Conservation (phyloP, 2,329 filamentous ascomycete genomes). For the Ploettnerulaceae sp. region DNA sequence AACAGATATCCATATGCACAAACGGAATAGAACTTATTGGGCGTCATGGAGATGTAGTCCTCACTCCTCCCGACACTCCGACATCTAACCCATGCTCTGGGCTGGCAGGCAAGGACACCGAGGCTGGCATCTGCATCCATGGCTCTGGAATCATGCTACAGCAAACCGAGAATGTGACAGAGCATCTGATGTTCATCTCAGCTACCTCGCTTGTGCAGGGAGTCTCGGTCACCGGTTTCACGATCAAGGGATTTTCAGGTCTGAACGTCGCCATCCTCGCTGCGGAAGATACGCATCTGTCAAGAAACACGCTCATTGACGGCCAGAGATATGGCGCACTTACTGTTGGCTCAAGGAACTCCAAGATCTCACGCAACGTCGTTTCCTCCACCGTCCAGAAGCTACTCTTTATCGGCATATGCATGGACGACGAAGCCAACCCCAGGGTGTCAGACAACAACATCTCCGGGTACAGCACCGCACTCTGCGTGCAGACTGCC, state of each 20-base stretch:
- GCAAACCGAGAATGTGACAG: constrained; percentile 22
- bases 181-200: constrained; percentile 33
- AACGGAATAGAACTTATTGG: constrained; percentile 35
- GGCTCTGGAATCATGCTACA: constrained; percentile 30
- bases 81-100: constrained; percentile 33
- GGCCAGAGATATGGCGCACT: constrained; percentile 34
- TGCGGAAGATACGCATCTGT: constrained; percentile 29
- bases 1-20: constrained; percentile 36
- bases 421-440: constrained; percentile 35
- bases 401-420: constrained; percentile 33
- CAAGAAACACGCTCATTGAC: constrained; percentile 30
- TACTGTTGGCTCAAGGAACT: constrained; percentile 35
- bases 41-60: constrained; percentile 26
- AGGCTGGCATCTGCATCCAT: constrained; percentile 36
- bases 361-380: constrained; percentile 29
- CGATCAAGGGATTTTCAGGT: constrained; percentile 33
- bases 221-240: constrained; percentile 35
- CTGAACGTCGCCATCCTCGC: constrained; percentile 37
- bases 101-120: constrained; percentile 26
- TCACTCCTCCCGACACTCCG: constrained; percentile 22
- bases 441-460: constrained; percentile 32
- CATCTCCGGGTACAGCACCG: constrained; percentile 32
- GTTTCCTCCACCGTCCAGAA: constrained; percentile 21
- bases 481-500: constrained; percentile 36
- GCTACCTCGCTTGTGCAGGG: constrained; percentile 30